These are phyloP conservation scores for Capsicum baccatum DNA, from an alignment of 257 asterid species.

Conservation along the genomic window DNA sequence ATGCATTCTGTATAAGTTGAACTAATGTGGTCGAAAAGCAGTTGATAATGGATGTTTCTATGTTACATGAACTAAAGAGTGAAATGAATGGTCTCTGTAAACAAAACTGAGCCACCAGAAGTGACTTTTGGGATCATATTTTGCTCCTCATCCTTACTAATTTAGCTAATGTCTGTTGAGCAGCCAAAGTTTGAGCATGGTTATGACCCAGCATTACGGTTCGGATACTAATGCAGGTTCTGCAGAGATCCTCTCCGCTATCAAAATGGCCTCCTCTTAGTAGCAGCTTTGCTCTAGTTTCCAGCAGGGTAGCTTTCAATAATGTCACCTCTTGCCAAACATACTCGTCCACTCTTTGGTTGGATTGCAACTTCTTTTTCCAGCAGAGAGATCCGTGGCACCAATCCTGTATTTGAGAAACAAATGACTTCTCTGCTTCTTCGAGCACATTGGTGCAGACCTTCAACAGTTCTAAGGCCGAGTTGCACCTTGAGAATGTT, in stretches of 20 bases:
- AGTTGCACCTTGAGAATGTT: slow-evolving; percentile 71
- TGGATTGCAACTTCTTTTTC: slow-evolving; percentile 65
- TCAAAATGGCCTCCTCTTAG: slow-evolving; percentile 81
- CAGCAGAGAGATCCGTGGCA: slow-evolving; percentile 83
- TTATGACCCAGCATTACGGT: slow-evolving; percentile 88
- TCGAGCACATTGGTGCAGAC: slow-evolving; percentile 87
- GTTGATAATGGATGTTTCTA: slow-evolving; percentile 25
- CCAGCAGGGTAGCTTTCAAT: slow-evolving; percentile 69
- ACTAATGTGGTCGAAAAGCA: slow-evolving; percentile 21
- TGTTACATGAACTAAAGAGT: slow-evolving; percentile 19
- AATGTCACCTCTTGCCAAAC: slow-evolving; percentile 88
- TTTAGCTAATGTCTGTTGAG: slow-evolving; percentile 86
- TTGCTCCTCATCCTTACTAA: slow-evolving; percentile 89
- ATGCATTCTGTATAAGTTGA: slow-evolving; percentile 4
- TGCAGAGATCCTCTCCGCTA: slow-evolving; percentile 76
- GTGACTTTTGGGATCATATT: slow-evolving; percentile 43
- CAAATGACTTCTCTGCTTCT: slow-evolving; percentile 84
- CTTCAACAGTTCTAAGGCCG: slow-evolving; percentile 82
- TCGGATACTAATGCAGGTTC: slow-evolving; percentile 82
- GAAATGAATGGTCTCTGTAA: slow-evolving; percentile 2
- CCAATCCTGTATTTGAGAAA: slow-evolving; percentile 80
- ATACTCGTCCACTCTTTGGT: slow-evolving; percentile 73
- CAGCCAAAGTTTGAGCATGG: slow-evolving; percentile 79
- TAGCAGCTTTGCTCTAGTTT: slow-evolving; percentile 71
- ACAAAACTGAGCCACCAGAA: slow-evolving; percentile 43